Conservation (phyloP, 1,284 basidiomycete species). For the Microstroma glucosiphilum region DNA sequence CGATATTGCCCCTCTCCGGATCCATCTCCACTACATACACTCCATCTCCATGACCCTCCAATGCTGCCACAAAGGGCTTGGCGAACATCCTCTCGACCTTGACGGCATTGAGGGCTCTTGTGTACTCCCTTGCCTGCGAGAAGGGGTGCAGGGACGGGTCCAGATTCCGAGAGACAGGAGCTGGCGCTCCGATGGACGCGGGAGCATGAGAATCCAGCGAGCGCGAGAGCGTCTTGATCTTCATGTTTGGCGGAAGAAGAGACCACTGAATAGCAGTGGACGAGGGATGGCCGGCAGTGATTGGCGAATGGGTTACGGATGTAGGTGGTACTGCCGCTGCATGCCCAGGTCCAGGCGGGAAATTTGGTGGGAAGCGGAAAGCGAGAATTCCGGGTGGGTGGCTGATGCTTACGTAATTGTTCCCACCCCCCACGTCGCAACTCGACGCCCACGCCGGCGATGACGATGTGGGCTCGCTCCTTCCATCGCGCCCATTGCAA, state of each 20-base stretch:
- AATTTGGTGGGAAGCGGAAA: no score
- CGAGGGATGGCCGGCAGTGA: neutral
- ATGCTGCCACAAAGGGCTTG: slow-evolving; percentile 82
- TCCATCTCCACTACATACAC: slow-evolving; percentile 79
- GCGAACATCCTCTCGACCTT: slow-evolving; percentile 97
- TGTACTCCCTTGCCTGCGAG: slow-evolving; percentile 82
- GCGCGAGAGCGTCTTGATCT: slow-evolving; percentile 82
- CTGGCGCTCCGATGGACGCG: slow-evolving; percentile 63
- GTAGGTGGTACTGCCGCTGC: no score
- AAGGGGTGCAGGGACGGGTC: slow-evolving; percentile 92
- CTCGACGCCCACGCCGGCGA: no score
- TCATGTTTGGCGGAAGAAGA: slow-evolving; percentile 53
- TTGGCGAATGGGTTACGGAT: no score
- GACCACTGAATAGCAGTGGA: neutral
- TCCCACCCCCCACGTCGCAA: no score
- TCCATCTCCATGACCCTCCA: slow-evolving; percentile 94
- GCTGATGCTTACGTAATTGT: no score
- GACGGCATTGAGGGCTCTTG: slow-evolving; percentile 83
- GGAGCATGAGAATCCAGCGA: slow-evolving; percentile 68
- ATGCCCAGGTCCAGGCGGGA: no score
- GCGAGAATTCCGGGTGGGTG: no score
- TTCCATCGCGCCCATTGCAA: no score
- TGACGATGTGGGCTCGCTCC: no score
- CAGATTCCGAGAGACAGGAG: slow-evolving; percentile 82
- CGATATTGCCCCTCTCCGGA: slow-evolving; percentile 67